A percentile compares a stretch with the other conserved stretches of the same genome.
phyloP scores from a whole-genome alignment of 192 early-diverging fungal genomes.

The Pilaira anomala region DNA sequence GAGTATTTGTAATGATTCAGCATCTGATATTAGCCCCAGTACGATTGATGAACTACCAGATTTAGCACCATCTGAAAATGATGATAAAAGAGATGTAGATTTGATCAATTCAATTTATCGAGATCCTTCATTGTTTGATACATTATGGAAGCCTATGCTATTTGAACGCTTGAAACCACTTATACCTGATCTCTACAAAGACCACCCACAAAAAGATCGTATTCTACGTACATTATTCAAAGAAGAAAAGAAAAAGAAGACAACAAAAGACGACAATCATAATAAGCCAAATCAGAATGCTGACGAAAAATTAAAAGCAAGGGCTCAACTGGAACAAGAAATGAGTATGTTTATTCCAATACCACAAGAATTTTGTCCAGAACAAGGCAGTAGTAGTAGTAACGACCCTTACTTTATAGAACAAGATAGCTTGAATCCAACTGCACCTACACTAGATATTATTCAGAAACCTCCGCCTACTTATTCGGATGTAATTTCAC shows the following conservation, averaged over 20 bases:
- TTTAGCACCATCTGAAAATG: neutral
- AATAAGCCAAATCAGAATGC: neutral
- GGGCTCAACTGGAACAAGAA: neutral
- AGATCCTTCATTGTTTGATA: neutral
- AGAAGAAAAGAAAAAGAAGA: neutral
- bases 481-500: constrained; percentile 2
- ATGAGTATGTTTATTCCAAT: neutral
- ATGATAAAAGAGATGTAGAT: too few species aligned
- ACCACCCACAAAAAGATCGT: neutral
- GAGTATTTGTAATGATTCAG: too few species aligned
- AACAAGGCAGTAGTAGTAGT: neutral
- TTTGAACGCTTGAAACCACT: neutral
- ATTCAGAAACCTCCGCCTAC: constrained; percentile 6
- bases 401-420: neutral
- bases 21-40: neutral
- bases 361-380: neutral
- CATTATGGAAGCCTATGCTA: constrained; percentile 9
- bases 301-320: neutral
- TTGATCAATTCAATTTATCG: neutral
- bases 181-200: neutral
- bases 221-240: constrained; percentile 1
- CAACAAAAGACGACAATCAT: neutral
- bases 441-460: constrained; percentile 6
- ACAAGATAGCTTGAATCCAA: neutral
- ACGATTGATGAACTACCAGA: neutral